phyloP scores from a whole-genome alignment of 2,329 filamentous ascomycete genomes.

The Lecanicillium sp. region DNA sequence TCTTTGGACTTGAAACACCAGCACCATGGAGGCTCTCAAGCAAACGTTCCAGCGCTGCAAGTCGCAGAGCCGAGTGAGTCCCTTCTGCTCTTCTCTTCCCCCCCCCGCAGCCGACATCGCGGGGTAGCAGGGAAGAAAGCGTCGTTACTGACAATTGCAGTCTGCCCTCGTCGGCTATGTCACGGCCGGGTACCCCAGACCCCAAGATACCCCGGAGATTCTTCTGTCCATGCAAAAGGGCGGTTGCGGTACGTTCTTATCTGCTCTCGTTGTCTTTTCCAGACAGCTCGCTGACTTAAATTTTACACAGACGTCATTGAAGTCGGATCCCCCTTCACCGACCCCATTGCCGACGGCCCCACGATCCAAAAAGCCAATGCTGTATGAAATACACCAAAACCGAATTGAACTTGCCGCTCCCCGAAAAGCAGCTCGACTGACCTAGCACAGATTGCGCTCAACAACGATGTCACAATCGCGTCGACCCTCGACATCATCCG shows the following conservation, averaged over 20 bases:
- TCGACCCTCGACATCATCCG: constrained; percentile 78
- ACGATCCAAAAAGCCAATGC: constrained; percentile 96
- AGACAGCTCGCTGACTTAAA: constrained; percentile 4
- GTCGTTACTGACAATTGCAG: constrained; percentile 35
- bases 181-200: constrained; percentile 83
- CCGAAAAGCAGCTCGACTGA: background rate
- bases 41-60: constrained; percentile 56
- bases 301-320: constrained; percentile 70
- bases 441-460: constrained; percentile 55
- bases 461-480: constrained; percentile 80
- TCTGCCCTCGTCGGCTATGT: constrained; percentile 91
- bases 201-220: constrained; percentile 76
- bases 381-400: constrained; percentile 45
- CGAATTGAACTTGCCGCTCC: too few relatives aligned
- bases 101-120: constrained; percentile 20
- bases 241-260: constrained; percentile 64
- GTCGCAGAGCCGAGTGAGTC: constrained; percentile 50
- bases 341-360: constrained; percentile 95
- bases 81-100: constrained; percentile 15
- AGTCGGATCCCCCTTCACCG: constrained; percentile 92
- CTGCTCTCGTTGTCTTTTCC: background rate
- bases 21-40: constrained; percentile 51
- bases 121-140: background rate
- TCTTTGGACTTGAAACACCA: constrained; percentile 5
- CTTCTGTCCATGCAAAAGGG: constrained; percentile 87